These are phyloP conservation scores for Leishmania martiniquensis DNA, from an alignment of 208 protist species.

Conservation along the genomic window DNA sequence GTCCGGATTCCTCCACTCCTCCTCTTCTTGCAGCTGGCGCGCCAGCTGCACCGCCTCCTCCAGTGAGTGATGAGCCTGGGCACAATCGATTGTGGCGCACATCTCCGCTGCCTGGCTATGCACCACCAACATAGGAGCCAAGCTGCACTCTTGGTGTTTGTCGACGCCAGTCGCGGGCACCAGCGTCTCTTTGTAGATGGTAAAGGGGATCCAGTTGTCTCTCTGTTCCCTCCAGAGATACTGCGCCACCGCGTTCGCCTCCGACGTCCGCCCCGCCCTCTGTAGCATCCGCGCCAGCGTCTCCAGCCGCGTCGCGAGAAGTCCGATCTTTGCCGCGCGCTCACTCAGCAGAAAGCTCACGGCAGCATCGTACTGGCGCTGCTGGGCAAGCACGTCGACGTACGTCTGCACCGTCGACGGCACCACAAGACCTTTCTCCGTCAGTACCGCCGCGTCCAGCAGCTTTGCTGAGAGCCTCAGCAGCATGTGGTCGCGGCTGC, in stretches of 20 bases:
- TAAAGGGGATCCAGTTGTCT: constrained; percentile 84
- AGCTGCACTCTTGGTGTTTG: neutral
- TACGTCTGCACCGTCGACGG: constrained; percentile 76
- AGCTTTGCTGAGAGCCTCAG: constrained; percentile 77
- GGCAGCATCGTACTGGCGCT: constrained; percentile 58
- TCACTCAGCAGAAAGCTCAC: constrained; percentile 66
- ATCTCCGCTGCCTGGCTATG: constrained; percentile 27
- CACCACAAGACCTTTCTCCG: constrained; percentile 56
- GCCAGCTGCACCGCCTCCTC: constrained; percentile 59
- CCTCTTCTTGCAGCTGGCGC: constrained; percentile 31
- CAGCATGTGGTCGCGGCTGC: constrained; percentile 64
- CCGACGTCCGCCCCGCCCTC: constrained; percentile 37
- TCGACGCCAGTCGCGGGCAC: neutral
- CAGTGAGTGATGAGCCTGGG: constrained; percentile 43
- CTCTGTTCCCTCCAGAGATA: constrained; percentile 58
- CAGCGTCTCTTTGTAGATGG: constrained; percentile 70
- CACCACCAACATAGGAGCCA: constrained; percentile 22
- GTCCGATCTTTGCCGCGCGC: constrained; percentile 60
- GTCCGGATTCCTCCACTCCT: constrained; percentile 31
- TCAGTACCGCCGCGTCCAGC: constrained; percentile 63
- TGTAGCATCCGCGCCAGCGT: constrained; percentile 49
- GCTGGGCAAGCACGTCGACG: constrained; percentile 78
- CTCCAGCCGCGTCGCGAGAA: constrained; percentile 82
- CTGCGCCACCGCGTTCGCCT: constrained; percentile 65
- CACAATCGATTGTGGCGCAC: constrained; percentile 41